Evolutionary conservation across 495 filamentous ascomycete species (phyloP), one percentile per base, ranked within the genome.

Genomic region (Penicillium odoratum): DNA sequence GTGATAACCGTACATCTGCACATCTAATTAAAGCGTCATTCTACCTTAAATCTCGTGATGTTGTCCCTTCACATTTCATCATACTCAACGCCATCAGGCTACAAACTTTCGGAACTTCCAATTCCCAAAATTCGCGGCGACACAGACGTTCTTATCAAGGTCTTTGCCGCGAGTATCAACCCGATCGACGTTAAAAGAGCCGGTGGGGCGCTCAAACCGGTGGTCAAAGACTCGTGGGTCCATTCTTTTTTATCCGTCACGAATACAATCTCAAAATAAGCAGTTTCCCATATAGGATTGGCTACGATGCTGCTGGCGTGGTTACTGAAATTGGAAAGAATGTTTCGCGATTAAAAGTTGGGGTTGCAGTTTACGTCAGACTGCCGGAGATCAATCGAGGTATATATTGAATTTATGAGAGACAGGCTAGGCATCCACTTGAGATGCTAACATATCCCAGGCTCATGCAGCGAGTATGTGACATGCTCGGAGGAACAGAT

Each of bases 181-280:
- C 78, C 79, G 1, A 69, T 78, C n/a, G 80, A 83, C 58, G 74
- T 78, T 5, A 79, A 79, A 61, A 55, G 76, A 26, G 74, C 78
- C 3, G 60, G 59, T 0, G 69, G 67, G 28, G 44, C 51, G 0
- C 26, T 67, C 7, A 74, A 76, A 33, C 9, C 69, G 45, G 58
- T 67, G 11, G 46, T 48, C 7, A 30, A 16, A 30, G 46, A 48
- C 46, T 30, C 21, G 46, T 48, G 28, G 7, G 43, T 46, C 11
- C 18, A 42, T 6, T 33, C 26, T 6, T 38, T 18, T 26, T 46
- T 5, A 7, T 25, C 15, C 16, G 16, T 46, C 5, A 5, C 10
- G 7, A 26, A 21, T 25, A 3, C 25, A 48, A 15, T 8, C 26
- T 29, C 53, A 62, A 42, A 54, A 63, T 40, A 67, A 63, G 36